A percentile compares a stretch with the other conserved stretches of the same genome.
phyloP scores from a whole-genome alignment of 2,329 filamentous ascomycete species.

The Dactylellina leptospora region DNA sequence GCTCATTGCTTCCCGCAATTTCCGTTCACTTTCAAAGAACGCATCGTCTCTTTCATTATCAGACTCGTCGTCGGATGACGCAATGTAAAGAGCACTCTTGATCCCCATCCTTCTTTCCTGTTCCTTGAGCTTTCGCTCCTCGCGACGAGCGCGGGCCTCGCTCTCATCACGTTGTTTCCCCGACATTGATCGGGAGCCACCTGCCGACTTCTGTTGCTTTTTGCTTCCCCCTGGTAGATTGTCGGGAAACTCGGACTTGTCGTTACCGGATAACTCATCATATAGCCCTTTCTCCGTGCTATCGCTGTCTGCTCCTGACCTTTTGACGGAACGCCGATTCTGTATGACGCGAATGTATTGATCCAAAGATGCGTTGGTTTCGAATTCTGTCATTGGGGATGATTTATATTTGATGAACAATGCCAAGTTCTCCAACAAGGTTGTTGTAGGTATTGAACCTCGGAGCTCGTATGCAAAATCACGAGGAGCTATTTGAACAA shows the following conservation, averaged over 20 bases:
- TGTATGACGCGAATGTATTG: background rate
- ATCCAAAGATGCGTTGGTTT: constrained; percentile 30
- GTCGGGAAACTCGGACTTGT: constrained; percentile 23
- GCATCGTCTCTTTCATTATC: constrained; percentile 54
- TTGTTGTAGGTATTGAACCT: background rate
- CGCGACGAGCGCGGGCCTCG: constrained; percentile 61
- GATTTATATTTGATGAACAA: constrained; percentile 17
- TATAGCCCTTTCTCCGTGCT: background rate
- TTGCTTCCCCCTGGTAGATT: constrained; percentile 9
- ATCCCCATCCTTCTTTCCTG: constrained; percentile 79
- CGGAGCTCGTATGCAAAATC: constrained; percentile 21
- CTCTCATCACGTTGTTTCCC: constrained; percentile 7
- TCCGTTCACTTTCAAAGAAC: constrained; percentile 55
- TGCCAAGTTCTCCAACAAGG: constrained; percentile 59
- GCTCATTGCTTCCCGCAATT: constrained; percentile 20
- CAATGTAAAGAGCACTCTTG: constrained; percentile 84
- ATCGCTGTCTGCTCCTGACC: constrained; percentile 7
- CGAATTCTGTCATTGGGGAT: constrained; percentile 60
- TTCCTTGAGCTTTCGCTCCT: constrained; percentile 71
- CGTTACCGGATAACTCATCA: background rate
- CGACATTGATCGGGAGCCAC: background rate
- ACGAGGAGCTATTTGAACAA: background rate
- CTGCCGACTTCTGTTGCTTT: background rate
- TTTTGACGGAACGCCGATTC: constrained; percentile 61
- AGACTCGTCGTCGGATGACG: constrained; percentile 86